These are phyloP conservation scores for Trapa bicornis DNA, from an alignment of 345 rosid genomes.

Conservation along the genomic window DNA sequence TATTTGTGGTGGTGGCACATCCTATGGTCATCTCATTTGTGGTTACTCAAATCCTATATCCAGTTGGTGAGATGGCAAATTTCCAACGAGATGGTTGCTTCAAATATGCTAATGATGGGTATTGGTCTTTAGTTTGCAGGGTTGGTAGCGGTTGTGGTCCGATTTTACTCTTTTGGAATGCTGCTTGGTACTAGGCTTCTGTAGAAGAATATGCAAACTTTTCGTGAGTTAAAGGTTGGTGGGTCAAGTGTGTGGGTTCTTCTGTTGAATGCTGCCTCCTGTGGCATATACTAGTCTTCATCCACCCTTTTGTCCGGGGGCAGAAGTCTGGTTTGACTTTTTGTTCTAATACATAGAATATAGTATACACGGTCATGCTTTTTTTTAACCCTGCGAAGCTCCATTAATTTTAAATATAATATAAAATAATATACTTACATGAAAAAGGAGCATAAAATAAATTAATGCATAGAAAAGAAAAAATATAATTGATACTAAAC, in stretches of 20 bases:
- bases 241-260: neutral
- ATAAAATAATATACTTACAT: too few relatives aligned
- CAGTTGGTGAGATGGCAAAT: neutral
- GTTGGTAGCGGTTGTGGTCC: neutral
- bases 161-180: neutral
- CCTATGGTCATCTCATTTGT: neutral
- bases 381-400: too few relatives aligned
- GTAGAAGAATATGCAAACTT: too few relatives aligned
- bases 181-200: too few relatives aligned
- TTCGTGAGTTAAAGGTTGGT: neutral
- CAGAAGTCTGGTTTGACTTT: too few relatives aligned
- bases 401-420: too few relatives aligned
- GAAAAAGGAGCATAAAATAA: too few relatives aligned
- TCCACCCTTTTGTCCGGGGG: too few relatives aligned
- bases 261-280: neutral
- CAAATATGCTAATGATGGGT: neutral
- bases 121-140: neutral
- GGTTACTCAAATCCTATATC: neutral
- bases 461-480: too few relatives aligned
- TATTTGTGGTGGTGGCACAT: neutral
- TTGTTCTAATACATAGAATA: too few relatives aligned
- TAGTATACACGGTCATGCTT: too few relatives aligned
- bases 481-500: too few relatives aligned
- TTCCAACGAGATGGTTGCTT: neutral
- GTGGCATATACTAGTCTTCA: neutral